Evolutionary conservation across 1,284 basidiomycete species (phyloP).

Genomic region (Phellopilus nigrolimitatus): DNA sequence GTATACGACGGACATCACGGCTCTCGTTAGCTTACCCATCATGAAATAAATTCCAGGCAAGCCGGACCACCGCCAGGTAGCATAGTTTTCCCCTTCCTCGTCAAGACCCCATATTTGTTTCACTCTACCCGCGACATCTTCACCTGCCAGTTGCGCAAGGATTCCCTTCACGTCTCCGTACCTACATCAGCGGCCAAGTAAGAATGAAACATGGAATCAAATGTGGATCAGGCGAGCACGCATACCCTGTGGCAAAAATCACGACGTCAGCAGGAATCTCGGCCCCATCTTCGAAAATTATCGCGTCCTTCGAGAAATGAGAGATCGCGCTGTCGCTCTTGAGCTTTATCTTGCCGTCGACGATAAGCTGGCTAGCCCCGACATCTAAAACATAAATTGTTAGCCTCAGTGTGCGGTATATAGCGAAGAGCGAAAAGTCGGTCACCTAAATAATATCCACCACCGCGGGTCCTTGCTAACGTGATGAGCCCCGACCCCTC

Average conservation of each 20-base stretch:
- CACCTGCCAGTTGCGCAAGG: slow-evolving; percentile 42
- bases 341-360: slow-evolving; percentile 70
- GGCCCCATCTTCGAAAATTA: slow-evolving; percentile 64
- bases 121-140: slow-evolving; percentile 42
- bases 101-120: slow-evolving; percentile 54
- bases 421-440: neutral
- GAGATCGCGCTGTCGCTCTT: slow-evolving; percentile 59
- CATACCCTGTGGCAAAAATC: slow-evolving; percentile 57
- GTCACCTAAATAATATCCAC: slow-evolving; percentile 43
- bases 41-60: slow-evolving; percentile 52
- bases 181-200: slow-evolving; percentile 26
- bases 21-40: slow-evolving; percentile 37
- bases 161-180: slow-evolving; percentile 37
- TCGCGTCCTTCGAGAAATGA: slow-evolving; percentile 47
- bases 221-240: slow-evolving; percentile 21
- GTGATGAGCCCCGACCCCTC: slow-evolving; percentile 50
- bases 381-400: slow-evolving; percentile 35
- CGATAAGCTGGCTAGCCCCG: slow-evolving; percentile 60
- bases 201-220: slow-evolving; percentile 20
- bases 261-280: slow-evolving; percentile 64
- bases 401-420: neutral
- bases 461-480: slow-evolving; percentile 35
- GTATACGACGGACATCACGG: neutral
- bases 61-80: slow-evolving; percentile 46
- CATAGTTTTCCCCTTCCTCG: slow-evolving; percentile 52